A percentile compares a stretch with the other conserved stretches of the same genome.
Evolutionary conservation across 1,139 yeast genomes (phyloP).

Genomic region (Nakaseomyces sp.): DNA sequence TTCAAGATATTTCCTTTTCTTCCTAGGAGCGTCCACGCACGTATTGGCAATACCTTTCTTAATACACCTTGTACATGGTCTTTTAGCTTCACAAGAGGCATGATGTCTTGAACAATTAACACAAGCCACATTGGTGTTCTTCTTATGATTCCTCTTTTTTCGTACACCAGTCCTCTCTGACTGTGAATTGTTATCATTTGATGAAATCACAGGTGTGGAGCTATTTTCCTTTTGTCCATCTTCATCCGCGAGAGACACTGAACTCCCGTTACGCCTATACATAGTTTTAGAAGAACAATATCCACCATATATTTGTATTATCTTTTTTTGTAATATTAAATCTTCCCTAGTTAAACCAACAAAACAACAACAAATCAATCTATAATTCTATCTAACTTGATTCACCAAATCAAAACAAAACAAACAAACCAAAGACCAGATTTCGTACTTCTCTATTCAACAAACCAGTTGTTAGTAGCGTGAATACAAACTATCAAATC

Average conservation of each 20-base stretch:
- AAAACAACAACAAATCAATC: too few relatives aligned
- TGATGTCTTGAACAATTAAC: constrained; percentile 81
- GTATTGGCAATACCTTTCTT: constrained; percentile 58
- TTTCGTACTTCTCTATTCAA: too few relatives aligned
- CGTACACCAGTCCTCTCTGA: too few relatives aligned
- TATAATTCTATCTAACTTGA: too few relatives aligned
- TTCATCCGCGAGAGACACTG: not conserved
- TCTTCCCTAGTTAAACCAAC: too few relatives aligned
- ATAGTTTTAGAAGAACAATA: not conserved
- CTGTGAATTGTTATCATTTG: constrained; percentile 6
- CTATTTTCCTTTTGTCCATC: not conserved
- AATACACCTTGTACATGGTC: constrained; percentile 82
- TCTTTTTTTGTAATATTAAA: too few relatives aligned
- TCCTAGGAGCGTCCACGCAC: constrained; percentile 86
- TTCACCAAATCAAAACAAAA: too few relatives aligned
- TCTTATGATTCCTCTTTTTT: constrained; percentile 23
- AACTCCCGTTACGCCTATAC: not conserved
- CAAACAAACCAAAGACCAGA: too few relatives aligned
- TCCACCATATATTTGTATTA: not conserved
- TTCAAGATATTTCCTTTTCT: constrained; percentile 68
- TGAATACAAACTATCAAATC: too few relatives aligned
- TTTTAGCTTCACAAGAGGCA: constrained; percentile 68
- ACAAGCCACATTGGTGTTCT: constrained; percentile 75
- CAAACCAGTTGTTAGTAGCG: too few relatives aligned
- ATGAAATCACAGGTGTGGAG: not conserved